Evolutionary conservation across 352 stramenopile genomes (phyloP), one percentile per base, ranked within the genome.

Genomic region (Globisporangium rhizosaccharum): DNA sequence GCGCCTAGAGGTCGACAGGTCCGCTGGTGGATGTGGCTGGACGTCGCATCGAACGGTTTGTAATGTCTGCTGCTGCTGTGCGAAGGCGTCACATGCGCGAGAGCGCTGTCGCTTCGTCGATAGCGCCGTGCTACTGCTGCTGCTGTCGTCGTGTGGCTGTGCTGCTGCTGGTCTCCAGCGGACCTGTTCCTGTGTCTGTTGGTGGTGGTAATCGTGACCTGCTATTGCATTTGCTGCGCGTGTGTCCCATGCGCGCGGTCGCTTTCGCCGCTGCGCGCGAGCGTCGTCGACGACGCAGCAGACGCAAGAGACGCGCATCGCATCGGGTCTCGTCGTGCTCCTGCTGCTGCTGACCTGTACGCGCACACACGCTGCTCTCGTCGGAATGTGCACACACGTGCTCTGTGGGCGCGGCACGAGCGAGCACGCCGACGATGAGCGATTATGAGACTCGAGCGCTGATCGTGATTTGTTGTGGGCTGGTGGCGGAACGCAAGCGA

Each of bases 271-370:
- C 26, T 14, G 37, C 23, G 18, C 52, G 25, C 25, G 53, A n/a
- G 26, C 25, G 25, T 39, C n/a, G 14, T 18, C 39, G 20, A 42
- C 25, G 14, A 20, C 17, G 14, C 17, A 36, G 10, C 1, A 56
- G 37, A 45, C 57, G 50, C 48, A 15, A 23, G 26, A 51, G 49
- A 18, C 25, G 36, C 49, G 49, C 50, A 62, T 62, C 46, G 51
- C 56, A 61, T 61, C 41, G 41, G 17, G 41, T 46, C 46, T 15
- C n/a, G 17, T 53, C 25, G 25, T 28, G 48, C 11, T n/a, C 20
- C 48, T 53, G 25, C n/a, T 33, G 23, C 23, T 25, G 20, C 23
- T 51, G 46, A 51, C 53, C 52, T 56, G 37, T 56, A 23, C 14
- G 14, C 15, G 25, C 25, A 4, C 23, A 18, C 37, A 18, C 44